These are phyloP conservation scores for Pseudogymnoascus sp. DNA, from an alignment of 2,329 filamentous ascomycete species.

Conservation along the genomic window DNA sequence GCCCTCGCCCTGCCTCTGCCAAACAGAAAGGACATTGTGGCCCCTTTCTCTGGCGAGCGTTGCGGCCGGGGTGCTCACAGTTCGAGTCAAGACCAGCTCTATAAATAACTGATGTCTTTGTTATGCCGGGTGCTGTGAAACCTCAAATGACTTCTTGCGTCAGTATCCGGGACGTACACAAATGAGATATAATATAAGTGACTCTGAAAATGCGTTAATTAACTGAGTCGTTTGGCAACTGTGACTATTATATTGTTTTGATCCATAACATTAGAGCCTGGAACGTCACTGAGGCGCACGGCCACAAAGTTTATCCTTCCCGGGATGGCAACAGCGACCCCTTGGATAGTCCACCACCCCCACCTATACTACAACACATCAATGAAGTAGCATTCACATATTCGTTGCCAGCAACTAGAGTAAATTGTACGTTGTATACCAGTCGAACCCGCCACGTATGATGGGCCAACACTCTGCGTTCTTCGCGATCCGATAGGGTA, in stretches of 20 bases:
- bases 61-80: background rate
- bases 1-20: conserved; percentile 49
- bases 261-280: conserved; percentile 5
- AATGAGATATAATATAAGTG: background rate
- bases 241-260: conserved; percentile 5
- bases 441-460: background rate
- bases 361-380: background rate
- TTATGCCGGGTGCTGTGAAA: background rate
- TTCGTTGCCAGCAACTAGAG: background rate
- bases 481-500: background rate
- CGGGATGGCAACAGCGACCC: conserved; percentile 5
- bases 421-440: background rate
- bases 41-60: background rate
- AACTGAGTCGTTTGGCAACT: conserved; percentile 1
- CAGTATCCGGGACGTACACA: background rate
- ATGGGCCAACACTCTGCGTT: background rate
- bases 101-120: conserved; percentile 6
- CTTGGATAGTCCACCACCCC: background rate
- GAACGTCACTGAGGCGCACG: conserved; percentile 5
- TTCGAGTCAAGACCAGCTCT: background rate
- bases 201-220: background rate
- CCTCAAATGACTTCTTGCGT: background rate
- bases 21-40: conserved; percentile 62
- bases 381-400: background rate
- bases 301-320: conserved; percentile 4